Conservation (phyloP, 2,329 filamentous ascomycete genomes). For the Fusarium sp. region DNA sequence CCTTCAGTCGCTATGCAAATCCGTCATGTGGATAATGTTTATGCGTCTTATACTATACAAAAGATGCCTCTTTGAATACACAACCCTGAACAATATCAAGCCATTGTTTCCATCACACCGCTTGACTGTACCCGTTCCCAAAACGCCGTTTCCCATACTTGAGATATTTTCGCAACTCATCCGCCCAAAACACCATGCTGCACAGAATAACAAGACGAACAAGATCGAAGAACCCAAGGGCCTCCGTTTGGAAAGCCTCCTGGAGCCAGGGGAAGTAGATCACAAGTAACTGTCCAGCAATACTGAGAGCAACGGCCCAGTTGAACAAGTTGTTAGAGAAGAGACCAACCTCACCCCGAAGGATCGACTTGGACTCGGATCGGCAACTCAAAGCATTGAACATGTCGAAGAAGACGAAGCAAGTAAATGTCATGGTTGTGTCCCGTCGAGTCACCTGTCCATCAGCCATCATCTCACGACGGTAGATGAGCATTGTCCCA, state of each 20-base stretch:
- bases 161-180: constrained; percentile 88
- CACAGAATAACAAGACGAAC: constrained; percentile 77
- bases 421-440: constrained; percentile 99
- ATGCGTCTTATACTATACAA: constrained; percentile 26
- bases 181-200: constrained; percentile 94
- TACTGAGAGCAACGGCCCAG: constrained; percentile 87
- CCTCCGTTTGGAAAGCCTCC: constrained; percentile 95
- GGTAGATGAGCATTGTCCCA: constrained; percentile 91
- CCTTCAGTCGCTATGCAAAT: constrained; percentile 30
- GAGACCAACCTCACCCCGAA: constrained; percentile 84
- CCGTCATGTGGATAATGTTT: constrained; percentile 1
- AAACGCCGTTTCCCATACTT: constrained; percentile 68
- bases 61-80: constrained; percentile 14
- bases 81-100: not conserved
- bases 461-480: constrained; percentile 88
- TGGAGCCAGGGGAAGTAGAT: constrained; percentile 96
- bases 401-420: constrained; percentile 99
- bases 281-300: constrained; percentile 88
- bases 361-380: constrained; percentile 87
- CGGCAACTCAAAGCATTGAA: constrained; percentile 97
- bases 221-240: constrained; percentile 78
- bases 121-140: constrained; percentile 72
- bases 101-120: constrained; percentile 62
- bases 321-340: constrained; percentile 95
- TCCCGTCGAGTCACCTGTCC: constrained; percentile 89